Evolutionary conservation across 1,284 basidiomycete species (phyloP).

Genomic region (Vanrija sp.): DNA sequence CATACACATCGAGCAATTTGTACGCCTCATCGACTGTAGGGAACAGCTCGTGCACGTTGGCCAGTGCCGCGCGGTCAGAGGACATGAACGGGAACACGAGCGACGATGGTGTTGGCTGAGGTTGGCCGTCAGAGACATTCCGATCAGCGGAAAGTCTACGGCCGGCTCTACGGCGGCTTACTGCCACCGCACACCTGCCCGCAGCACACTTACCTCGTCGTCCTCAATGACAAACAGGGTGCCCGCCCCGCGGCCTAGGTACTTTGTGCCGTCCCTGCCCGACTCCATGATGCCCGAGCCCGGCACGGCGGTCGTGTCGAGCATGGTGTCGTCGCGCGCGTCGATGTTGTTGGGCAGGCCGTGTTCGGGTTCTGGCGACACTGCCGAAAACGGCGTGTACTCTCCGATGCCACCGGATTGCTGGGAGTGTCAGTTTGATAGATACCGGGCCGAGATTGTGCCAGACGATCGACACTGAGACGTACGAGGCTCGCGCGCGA

Average conservation of each 20-base stretch:
- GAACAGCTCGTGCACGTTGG: slow-evolving; percentile 12
- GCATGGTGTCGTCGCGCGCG: slow-evolving; percentile 12
- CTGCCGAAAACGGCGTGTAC: slow-evolving; percentile 14
- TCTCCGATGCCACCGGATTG: slow-evolving; percentile 1
- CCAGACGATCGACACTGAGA: too few species aligned
- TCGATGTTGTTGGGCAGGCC: neutral
- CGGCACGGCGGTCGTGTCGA: slow-evolving; percentile 12
- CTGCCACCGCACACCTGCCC: too few species aligned
- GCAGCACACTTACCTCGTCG: slow-evolving; percentile 4
- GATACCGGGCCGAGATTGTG: too few species aligned
- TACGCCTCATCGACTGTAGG: slow-evolving; percentile 11
- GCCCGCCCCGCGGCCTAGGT: slow-evolving; percentile 21
- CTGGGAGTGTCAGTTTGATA: too few species aligned
- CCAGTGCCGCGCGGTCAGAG: slow-evolving; percentile 4
- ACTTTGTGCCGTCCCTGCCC: slow-evolving; percentile 14
- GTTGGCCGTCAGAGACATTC: slow-evolving; percentile 7
- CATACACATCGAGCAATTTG: slow-evolving; percentile 9
- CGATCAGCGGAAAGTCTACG: slow-evolving; percentile 7
- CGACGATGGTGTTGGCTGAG: neutral
- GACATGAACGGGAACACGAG: slow-evolving; percentile 17
- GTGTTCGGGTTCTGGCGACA: slow-evolving; percentile 8
- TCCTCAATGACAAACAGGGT: slow-evolving; percentile 20
- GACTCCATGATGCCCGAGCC: slow-evolving; percentile 12
- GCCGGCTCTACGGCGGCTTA: neutral
- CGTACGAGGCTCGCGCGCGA: too few species aligned